Conservation (phyloP, 805 yeast species). For the Kodamaea laetipori region DNA sequence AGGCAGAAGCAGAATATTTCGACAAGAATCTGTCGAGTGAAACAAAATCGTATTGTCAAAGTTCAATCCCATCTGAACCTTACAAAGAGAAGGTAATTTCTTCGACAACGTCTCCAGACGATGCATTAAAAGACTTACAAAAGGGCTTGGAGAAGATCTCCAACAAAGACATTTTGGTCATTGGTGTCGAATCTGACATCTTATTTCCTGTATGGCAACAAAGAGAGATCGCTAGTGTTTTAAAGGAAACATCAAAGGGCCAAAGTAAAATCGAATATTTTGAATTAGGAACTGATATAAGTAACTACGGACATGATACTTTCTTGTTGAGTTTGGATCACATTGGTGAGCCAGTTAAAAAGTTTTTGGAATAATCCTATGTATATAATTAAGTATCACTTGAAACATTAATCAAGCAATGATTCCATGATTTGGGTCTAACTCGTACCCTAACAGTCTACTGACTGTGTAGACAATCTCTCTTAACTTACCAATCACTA, state of each 20-base stretch:
- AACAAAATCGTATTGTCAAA: background rate
- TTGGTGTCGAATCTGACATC: conserved; percentile 92
- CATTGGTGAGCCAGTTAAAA: conserved; percentile 74
- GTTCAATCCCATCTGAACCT: conserved; percentile 51
- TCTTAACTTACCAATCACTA: conserved; percentile 55
- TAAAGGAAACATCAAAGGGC: conserved; percentile 38
- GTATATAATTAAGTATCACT: conserved; percentile 3
- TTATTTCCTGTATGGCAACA: conserved; percentile 96
- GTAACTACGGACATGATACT: conserved; percentile 90
- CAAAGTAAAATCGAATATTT: conserved; percentile 51
- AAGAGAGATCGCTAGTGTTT: conserved; percentile 67
- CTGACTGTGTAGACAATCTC: conserved; percentile 47
- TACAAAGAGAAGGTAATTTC: conserved; percentile 53
- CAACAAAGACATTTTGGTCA: conserved; percentile 66
- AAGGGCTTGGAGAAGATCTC: conserved; percentile 66
- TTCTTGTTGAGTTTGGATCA: conserved; percentile 77
- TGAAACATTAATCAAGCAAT: conserved; percentile 31
- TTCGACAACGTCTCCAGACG: conserved; percentile 52
- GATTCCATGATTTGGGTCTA: conserved; percentile 52
- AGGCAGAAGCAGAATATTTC: conserved; percentile 23
- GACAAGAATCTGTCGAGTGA: background rate
- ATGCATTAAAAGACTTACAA: conserved; percentile 59
- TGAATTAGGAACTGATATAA: conserved; percentile 74
- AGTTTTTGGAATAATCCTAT: conserved; percentile 49
- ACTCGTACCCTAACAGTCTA: conserved; percentile 64